Conservation (phyloP, 2,329 filamentous ascomycete genomes). For the Akanthomyces lecanii region DNA sequence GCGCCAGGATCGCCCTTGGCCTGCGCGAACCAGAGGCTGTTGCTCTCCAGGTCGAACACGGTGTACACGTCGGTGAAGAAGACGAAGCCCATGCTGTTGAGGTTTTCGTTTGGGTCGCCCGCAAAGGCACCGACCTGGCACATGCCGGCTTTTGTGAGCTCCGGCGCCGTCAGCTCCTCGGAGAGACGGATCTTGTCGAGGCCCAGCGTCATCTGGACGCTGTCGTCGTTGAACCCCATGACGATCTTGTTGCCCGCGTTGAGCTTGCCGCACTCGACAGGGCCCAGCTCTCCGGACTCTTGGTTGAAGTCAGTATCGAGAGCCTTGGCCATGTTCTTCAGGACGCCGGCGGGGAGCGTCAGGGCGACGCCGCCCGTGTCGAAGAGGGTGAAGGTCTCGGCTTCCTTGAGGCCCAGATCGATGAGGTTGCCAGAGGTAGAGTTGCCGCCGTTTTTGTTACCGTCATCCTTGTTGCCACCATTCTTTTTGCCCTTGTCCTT, state of each 20-base stretch:
- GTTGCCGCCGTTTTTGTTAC: neutral
- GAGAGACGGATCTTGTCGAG: conserved; percentile 6
- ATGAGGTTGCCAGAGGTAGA: neutral
- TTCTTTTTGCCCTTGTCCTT: neutral
- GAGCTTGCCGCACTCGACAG: conserved; percentile 6
- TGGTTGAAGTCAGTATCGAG: neutral
- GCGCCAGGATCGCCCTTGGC: conserved; percentile 1
- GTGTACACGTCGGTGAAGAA: conserved; percentile 6
- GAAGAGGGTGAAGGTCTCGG: neutral
- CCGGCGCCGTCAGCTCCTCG: neutral
- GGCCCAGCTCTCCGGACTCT: neutral
- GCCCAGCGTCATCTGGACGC: neutral
- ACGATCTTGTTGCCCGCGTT: conserved; percentile 9
- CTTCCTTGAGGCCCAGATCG: neutral
- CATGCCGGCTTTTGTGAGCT: neutral
- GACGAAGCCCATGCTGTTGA: conserved; percentile 7
- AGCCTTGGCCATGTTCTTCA: neutral
- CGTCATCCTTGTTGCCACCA: neutral
- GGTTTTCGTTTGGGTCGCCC: neutral
- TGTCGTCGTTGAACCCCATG: conserved; percentile 7
- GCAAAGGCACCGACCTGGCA: neutral
- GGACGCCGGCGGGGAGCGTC: neutral
- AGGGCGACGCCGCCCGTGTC: conserved; percentile 7
- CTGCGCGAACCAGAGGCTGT: conserved; percentile 16
- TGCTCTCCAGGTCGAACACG: conserved; percentile 12